Conservation (phyloP, 148 eudicot species). For the Gaultheria prostrata region DNA sequence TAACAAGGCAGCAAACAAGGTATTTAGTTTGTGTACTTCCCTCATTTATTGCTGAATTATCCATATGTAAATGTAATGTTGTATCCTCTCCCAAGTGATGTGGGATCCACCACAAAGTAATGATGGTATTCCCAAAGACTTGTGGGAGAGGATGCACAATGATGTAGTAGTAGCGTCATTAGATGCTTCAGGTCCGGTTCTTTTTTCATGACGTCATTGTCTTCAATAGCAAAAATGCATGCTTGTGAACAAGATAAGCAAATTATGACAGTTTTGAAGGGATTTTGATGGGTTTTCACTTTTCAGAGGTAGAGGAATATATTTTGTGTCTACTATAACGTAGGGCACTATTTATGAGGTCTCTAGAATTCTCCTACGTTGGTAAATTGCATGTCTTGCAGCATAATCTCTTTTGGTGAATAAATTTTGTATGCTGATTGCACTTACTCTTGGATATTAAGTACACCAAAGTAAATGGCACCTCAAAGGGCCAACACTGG, state of each 20-base stretch:
- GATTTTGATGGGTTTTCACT: neutral
- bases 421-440: neutral
- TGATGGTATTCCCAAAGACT: neutral
- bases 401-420: neutral
- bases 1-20: conserved; percentile 91
- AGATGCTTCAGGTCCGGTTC: neutral
- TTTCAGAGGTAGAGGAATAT: neutral
- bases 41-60: neutral
- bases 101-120: neutral
- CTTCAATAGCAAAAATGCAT: neutral
- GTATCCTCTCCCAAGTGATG: neutral
- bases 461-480: neutral
- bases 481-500: neutral
- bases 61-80: neutral
- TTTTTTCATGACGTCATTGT: neutral
- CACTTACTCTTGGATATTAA: neutral
- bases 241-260: neutral
- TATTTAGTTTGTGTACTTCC: conserved; percentile 14
- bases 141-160: neutral
- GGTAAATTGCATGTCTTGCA: neutral
- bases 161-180: neutral
- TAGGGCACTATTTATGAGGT: neutral
- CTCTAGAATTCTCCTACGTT: neutral
- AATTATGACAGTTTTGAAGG: neutral
- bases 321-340: neutral